A percentile compares a stretch with the other conserved stretches of the same genome.
Evolutionary conservation across 768 basidiomycete species (phyloP).

Genomic region (Chalciporus sphaerocephalus): DNA sequence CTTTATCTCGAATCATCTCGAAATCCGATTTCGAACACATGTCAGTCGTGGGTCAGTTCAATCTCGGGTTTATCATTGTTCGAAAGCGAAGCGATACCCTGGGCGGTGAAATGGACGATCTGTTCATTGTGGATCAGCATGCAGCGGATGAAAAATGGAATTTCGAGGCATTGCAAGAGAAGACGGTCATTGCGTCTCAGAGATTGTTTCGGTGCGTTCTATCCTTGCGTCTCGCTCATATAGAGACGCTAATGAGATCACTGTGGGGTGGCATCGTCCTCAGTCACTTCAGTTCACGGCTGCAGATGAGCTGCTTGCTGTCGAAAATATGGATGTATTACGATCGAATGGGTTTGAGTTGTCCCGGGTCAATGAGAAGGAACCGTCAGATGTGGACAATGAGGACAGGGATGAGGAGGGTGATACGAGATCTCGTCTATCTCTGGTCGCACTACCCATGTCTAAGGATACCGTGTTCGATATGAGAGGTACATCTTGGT

Average conservation of each 20-base stretch:
- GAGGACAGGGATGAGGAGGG: constrained; percentile 1
- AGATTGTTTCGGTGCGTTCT: constrained; percentile 65
- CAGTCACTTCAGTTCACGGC: constrained; percentile 78
- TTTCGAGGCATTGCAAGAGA: constrained; percentile 89
- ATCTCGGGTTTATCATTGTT: constrained; percentile 88
- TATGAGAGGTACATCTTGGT: constrained; percentile 59
- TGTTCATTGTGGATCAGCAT: constrained; percentile 97
- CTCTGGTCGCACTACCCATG: constrained; percentile 77
- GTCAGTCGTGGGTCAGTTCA: constrained; percentile 92
- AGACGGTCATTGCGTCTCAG: constrained; percentile 87
- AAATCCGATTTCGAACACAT: constrained; percentile 83
- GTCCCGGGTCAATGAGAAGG: constrained; percentile 43
- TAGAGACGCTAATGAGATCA: not conserved
- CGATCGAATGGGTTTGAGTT: constrained; percentile 89
- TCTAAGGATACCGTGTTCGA: constrained; percentile 91
- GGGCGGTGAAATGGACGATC: constrained; percentile 57
- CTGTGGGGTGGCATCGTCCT: constrained; percentile 50
- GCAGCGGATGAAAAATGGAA: constrained; percentile 99
- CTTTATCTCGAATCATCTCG: constrained; percentile 77
- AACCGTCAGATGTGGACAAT: constrained; percentile 2
- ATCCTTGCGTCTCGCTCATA: not conserved
- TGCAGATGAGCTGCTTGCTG: constrained; percentile 81
- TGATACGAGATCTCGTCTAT: constrained; percentile 39
- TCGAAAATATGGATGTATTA: constrained; percentile 83
- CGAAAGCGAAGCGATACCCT: constrained; percentile 45